A percentile compares a stretch with the other conserved stretches of the same genome.
These are phyloP conservation scores for Wickerhamomyces alni DNA, from an alignment of 805 yeast species.

Conservation along the genomic window DNA sequence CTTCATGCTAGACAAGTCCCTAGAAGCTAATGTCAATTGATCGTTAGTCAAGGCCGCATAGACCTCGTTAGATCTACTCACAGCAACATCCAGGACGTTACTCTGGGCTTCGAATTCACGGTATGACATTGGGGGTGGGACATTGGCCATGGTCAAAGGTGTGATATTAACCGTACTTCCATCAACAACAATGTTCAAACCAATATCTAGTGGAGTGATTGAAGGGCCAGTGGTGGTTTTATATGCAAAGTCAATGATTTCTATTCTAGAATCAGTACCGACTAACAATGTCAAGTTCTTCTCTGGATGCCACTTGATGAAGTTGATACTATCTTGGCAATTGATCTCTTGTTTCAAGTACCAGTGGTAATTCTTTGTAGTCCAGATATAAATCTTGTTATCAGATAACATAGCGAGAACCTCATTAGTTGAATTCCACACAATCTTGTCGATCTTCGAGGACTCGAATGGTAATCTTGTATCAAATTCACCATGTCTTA, in stretches of 20 bases:
- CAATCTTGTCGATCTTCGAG: conserved; percentile 43
- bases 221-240: conserved; percentile 65
- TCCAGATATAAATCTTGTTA: conserved; percentile 79
- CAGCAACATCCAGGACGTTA: conserved; percentile 60
- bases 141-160: conserved; percentile 77
- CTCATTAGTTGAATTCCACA: conserved; percentile 83
- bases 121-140: conserved; percentile 90
- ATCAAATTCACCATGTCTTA: conserved; percentile 81
- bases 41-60: conserved; percentile 53
- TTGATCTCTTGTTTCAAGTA: conserved; percentile 76
- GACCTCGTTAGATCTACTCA: conserved; percentile 49
- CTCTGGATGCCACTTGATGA: conserved; percentile 82
- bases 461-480: conserved; percentile 50
- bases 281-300: conserved; percentile 71
- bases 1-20: conserved; percentile 39
- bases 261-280: conserved; percentile 47
- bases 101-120: conserved; percentile 53
- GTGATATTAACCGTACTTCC: conserved; percentile 68
- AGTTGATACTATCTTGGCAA: conserved; percentile 25
- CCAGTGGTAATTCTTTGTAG: conserved; percentile 93
- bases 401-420: conserved; percentile 61
- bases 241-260: conserved; percentile 62
- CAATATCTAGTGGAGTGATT: conserved; percentile 60
- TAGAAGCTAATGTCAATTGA: conserved; percentile 39
- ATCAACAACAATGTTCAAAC: conserved; percentile 78